A percentile compares a stretch with the other conserved stretches of the same genome.
phyloP scores from a whole-genome alignment of 345 rosid species.

The Heritiera littoralis region DNA sequence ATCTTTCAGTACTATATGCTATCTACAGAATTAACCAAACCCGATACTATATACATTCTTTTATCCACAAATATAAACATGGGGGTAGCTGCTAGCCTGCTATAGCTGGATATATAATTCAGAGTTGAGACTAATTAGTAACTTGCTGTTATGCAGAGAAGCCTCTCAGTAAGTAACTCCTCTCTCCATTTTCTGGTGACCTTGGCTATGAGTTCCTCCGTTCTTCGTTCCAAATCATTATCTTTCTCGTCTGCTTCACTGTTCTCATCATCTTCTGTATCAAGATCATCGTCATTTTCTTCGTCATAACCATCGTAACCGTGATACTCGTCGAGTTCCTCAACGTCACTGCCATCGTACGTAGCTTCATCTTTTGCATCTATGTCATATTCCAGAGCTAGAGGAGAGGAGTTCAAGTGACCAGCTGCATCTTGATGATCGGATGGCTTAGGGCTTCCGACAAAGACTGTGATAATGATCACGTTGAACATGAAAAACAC shows the following conservation, averaged over 20 bases:
- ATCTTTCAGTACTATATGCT: background rate
- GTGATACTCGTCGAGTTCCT: background rate
- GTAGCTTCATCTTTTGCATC: background rate
- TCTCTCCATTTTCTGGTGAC: slow-evolving; percentile 20
- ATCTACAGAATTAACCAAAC: background rate
- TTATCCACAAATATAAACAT: background rate
- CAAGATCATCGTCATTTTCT: slow-evolving; percentile 19
- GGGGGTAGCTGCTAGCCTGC: too few species aligned
- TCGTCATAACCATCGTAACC: slow-evolving; percentile 19
- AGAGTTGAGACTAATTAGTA: background rate
- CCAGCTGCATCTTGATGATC: background rate
- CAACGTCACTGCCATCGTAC: background rate
- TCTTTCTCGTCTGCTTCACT: slow-evolving; percentile 3
- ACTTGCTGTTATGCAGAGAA: slow-evolving; percentile 14
- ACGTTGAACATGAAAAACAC: slow-evolving; percentile 28
- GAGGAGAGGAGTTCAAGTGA: background rate
- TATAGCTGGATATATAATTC: background rate
- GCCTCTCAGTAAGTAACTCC: slow-evolving; percentile 13
- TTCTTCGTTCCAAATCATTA: slow-evolving; percentile 21
- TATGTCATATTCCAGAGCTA: background rate
- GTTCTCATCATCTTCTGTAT: background rate
- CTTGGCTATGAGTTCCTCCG: slow-evolving; percentile 18
- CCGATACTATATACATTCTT: background rate
- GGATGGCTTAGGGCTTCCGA: slow-evolving; percentile 19
- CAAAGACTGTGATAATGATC: slow-evolving; percentile 21